A percentile compares a stretch with the other conserved stretches of the same genome.
These are phyloP conservation scores for Dovyalis caffra DNA, from an alignment of 345 rosid genomes.

Conservation along the genomic window DNA sequence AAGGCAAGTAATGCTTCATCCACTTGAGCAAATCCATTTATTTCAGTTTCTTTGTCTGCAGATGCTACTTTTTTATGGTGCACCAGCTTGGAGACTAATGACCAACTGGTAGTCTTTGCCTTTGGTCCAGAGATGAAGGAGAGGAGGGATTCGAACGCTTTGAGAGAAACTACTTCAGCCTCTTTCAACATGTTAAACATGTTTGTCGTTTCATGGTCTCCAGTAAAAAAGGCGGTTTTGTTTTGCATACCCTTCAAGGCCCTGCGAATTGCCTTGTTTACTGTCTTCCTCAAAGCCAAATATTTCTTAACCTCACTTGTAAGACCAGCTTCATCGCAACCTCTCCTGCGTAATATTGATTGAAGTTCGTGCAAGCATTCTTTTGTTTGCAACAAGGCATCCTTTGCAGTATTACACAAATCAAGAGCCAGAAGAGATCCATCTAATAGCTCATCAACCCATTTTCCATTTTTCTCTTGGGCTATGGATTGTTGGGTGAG, in stretches of 20 bases:
- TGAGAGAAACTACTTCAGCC: constrained; percentile 29
- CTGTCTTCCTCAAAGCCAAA: constrained; percentile 39
- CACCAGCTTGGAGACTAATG: background rate
- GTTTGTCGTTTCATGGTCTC: constrained; percentile 7
- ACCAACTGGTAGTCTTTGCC: background rate
- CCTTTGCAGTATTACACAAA: constrained; percentile 7
- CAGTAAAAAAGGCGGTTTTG: constrained; percentile 5
- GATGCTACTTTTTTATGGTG: background rate
- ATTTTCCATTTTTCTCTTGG: background rate
- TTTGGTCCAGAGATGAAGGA: background rate
- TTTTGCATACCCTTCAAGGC: constrained; percentile 28
- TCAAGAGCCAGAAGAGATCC: too few species aligned
- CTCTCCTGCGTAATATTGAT: constrained; percentile 19
- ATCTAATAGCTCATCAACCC: too few species aligned
- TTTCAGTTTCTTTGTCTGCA: background rate
- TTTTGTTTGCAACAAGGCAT: constrained; percentile 24
- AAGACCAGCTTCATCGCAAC: constrained; percentile 2
- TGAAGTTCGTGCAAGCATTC: constrained; percentile 27
- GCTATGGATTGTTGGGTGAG: background rate
- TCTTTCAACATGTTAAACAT: constrained; percentile 26
- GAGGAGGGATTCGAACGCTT: constrained; percentile 35
- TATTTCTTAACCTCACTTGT: constrained; percentile 33
- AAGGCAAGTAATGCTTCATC: background rate
- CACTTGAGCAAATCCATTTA: background rate
- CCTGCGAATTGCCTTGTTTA: constrained; percentile 43